A percentile compares a stretch with the other conserved stretches of the same genome.
These are phyloP conservation scores for Chlorella vulgaris DNA, from an alignment of 139 green algal species.

Conservation along the genomic window DNA sequence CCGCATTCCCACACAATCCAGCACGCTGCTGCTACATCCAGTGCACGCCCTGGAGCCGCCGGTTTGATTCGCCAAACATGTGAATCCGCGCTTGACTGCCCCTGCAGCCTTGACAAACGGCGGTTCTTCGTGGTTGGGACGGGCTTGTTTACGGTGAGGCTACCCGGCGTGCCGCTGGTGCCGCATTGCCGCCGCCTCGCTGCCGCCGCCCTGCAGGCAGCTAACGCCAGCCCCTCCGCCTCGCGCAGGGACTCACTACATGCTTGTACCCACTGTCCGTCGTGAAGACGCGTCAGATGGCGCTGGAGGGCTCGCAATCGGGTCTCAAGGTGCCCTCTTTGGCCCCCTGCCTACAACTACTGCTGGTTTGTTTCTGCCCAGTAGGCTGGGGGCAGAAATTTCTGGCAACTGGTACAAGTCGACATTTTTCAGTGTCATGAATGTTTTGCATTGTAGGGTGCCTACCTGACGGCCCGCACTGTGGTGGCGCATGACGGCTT, in stretches of 20 bases:
- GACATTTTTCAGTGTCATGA: no score
- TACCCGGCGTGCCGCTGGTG: not conserved
- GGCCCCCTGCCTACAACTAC: not conserved
- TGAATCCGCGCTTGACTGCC: not conserved
- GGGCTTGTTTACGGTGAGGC: not conserved
- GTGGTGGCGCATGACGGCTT: conserved; percentile 82
- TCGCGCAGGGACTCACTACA: conserved; percentile 72
- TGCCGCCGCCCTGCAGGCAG: no score
- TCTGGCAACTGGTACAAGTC: no score
- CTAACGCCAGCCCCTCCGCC: not conserved
- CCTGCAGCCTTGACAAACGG: conserved; percentile 82
- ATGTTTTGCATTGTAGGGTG: conserved; percentile 66
- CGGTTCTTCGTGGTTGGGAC: conserved; percentile 88
- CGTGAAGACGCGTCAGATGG: conserved; percentile 94
- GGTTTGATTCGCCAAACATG: no score
- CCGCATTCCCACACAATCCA: not conserved
- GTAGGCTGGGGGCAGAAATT: no score
- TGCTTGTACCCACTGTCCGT: conserved; percentile 89
- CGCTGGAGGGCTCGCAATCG: conserved; percentile 52
- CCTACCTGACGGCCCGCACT: conserved; percentile 50
- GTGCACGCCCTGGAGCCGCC: no score
- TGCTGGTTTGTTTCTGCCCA: no score
- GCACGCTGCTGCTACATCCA: not conserved
- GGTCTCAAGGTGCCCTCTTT: conserved; percentile 50
- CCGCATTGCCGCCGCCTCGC: no score